Evolutionary conservation across 176 grass and related monocot species (phyloP), one percentile per base, ranked within the genome.

Genomic region (Calamus simplicifolius): DNA sequence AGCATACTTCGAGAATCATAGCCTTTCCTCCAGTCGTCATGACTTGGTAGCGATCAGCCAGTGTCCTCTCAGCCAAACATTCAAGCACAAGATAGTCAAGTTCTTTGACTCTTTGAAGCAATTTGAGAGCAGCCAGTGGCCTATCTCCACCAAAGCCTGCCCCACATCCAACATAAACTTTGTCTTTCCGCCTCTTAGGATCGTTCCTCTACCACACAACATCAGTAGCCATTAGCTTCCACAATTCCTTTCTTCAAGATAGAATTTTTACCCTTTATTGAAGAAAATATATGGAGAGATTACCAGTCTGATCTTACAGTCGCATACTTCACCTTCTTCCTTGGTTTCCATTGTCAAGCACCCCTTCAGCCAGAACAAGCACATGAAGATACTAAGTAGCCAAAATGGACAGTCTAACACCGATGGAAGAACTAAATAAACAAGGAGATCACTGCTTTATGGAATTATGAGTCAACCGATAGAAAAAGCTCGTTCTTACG

Each of bases 101-200:
- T 74, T 97, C 80, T 51, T 78, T 52, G 23, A 97, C 83, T 65
- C 53, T 70, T 75, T 85, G 16, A 53, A 97, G 76, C 49, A 91
- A 71, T 52, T 88, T 97, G 25, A 85, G 74, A 72, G 92, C 87
- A 25, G 80, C 87, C 66, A 67, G 59, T 15, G 72, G 72, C 63
- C 92, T 75, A 58, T 97, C 87, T 53, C 92, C 92, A 4, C 77
- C 83, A 82, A 97, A 97, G 18, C 92, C 92, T 50, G 92, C 92
- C 27, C 92, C 92, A 57, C 92, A 97, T 48, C 80, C 92, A 62
- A 97, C 72, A 63, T 64, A 71, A 57, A 97, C 81, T 67, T 72
- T 85, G 63, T 88, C 70, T 77, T 85, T 90, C 56, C 48, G 43
- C 38, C 78, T 62, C 29, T n/a, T 29, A 69, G 87, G 83, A 75